A percentile compares a stretch with the other conserved stretches of the same genome.
phyloP scores from a whole-genome alignment of 208 protist species.

The Acanthamoeba polyphaga region DNA sequence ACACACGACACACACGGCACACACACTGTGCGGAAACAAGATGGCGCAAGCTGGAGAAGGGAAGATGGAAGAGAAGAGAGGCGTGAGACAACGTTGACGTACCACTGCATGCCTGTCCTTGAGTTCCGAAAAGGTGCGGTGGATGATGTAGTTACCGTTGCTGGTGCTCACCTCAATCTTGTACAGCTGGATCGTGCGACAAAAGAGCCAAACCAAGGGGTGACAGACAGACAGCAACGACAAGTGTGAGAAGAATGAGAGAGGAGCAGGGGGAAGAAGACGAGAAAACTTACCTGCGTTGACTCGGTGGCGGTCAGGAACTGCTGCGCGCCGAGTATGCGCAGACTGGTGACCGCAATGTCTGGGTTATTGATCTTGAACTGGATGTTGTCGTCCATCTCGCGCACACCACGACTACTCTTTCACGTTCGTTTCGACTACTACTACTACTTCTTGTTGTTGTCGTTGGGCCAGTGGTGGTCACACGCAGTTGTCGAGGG shows the following conservation, averaged over 20 bases:
- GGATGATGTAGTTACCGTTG: neutral
- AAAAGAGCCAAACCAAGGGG: neutral
- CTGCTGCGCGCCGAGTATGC: neutral
- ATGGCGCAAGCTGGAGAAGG: neutral
- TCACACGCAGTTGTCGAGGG: too few species aligned
- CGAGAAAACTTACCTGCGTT: neutral
- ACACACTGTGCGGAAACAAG: too few species aligned
- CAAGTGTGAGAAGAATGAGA: neutral
- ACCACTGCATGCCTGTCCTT: neutral
- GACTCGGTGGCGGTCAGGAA: neutral
- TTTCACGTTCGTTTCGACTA: too few species aligned
- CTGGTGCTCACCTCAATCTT: neutral
- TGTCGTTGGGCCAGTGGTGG: too few species aligned
- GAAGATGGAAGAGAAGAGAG: neutral
- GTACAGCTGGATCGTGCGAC: neutral
- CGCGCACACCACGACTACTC: too few species aligned
- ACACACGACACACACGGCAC: too few species aligned
- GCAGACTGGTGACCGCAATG: neutral
- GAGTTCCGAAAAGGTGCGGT: conserved; percentile 19
- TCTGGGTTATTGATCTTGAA: neutral
- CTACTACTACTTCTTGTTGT: neutral
- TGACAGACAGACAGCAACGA: too few species aligned
- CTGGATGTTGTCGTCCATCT: neutral
- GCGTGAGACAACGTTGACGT: neutral
- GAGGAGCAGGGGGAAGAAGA: too few species aligned